Conservation (phyloP, 768 basidiomycete species). For the Cubamyces sp. region DNA sequence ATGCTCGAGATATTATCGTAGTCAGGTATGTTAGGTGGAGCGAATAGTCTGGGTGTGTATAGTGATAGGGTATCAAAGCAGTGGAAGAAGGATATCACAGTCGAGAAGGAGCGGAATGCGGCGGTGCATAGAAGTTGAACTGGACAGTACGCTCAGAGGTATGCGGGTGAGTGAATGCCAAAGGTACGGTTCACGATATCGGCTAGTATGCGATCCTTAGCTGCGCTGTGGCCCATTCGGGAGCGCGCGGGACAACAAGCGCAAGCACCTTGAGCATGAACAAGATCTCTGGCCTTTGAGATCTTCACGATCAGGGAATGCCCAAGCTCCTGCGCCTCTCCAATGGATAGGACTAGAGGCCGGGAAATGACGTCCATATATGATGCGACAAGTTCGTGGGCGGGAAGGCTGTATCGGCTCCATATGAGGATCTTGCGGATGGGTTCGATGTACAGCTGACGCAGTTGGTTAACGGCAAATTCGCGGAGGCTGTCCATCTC, state of each 20-base stretch:
- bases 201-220: background rate
- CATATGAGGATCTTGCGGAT: conserved; percentile 23
- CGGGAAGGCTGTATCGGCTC: conserved; percentile 16
- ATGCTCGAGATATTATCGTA: no score
- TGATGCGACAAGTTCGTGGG: conserved; percentile 13
- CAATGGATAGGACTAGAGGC: conserved; percentile 3
- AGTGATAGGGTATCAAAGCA: no score
- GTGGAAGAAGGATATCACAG: no score
- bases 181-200: background rate
- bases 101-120: background rate
- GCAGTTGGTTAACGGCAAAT: conserved; percentile 10
- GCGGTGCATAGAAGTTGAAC: background rate
- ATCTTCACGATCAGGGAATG: conserved; percentile 12
- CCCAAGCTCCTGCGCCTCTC: conserved; percentile 18
- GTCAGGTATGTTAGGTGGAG: no score
- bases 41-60: no score
- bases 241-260: background rate
- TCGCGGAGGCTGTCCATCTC: conserved; percentile 22
- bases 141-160: background rate
- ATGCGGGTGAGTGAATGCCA: background rate
- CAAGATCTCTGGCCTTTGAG: conserved; percentile 14
- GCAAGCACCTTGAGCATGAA: conserved; percentile 12
- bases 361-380: conserved; percentile 23
- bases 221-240: background rate
- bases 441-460: conserved; percentile 15